phyloP scores from a whole-genome alignment of 2,329 filamentous ascomycete species.

The Fusarium mundagurra region DNA sequence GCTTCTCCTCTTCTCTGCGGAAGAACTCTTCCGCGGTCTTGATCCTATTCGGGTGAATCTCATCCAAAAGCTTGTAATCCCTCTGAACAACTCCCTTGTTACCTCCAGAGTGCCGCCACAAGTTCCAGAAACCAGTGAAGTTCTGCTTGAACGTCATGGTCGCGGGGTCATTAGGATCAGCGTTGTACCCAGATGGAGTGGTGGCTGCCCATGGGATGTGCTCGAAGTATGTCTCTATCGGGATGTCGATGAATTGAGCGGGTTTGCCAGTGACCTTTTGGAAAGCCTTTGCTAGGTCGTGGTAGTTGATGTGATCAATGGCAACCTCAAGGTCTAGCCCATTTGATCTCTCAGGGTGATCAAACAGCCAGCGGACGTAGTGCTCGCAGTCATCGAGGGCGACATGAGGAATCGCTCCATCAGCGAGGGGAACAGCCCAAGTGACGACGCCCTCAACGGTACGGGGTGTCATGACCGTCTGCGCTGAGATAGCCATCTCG shows the following conservation, averaged over 20 bases:
- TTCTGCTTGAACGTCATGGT: slow-evolving; percentile 9
- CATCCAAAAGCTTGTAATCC: slow-evolving; percentile 13
- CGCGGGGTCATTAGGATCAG: neutral
- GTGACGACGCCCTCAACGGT: slow-evolving; percentile 13
- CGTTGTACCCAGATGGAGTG: neutral
- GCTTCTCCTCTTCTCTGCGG: neutral
- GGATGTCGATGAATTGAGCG: slow-evolving; percentile 7
- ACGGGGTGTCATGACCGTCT: neutral
- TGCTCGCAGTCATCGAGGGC: slow-evolving; percentile 25
- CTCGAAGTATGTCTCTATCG: neutral
- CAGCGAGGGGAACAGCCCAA: slow-evolving; percentile 7
- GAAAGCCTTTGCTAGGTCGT: slow-evolving; percentile 5
- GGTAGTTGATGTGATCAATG: neutral
- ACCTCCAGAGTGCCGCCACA: slow-evolving; percentile 2
- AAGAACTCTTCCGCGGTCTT: slow-evolving; percentile 20
- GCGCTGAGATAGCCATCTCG: neutral
- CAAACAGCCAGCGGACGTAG: slow-evolving; percentile 19
- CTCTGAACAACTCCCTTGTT: slow-evolving; percentile 10
- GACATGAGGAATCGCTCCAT: slow-evolving; percentile 8
- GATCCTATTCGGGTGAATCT: slow-evolving; percentile 19
- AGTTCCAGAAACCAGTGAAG: slow-evolving; percentile 24
- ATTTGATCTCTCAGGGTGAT: neutral
- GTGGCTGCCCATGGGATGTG: rapidly evolving
- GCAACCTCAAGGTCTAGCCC: slow-evolving; percentile 23
- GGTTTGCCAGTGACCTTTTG: slow-evolving; percentile 17